These are phyloP conservation scores for Aureobasidium namibiae DNA, from an alignment of 2,329 filamentous ascomycete genomes.

Conservation along the genomic window DNA sequence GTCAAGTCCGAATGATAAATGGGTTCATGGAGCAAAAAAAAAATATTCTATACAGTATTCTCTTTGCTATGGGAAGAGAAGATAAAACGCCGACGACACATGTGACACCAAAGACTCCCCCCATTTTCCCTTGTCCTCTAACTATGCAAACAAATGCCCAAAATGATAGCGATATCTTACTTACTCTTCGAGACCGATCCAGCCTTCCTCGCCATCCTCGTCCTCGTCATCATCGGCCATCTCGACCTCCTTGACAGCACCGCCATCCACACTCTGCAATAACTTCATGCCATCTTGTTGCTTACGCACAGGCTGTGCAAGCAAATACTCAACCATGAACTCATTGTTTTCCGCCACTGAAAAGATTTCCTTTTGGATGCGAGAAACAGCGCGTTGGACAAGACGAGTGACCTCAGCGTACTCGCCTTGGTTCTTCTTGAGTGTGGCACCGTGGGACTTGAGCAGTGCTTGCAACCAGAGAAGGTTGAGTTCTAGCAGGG, in stretches of 20 bases:
- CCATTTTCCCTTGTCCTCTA: no score
- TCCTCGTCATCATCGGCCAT: conserved; percentile 10
- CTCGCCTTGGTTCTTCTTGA: conserved; percentile 71
- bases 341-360: conserved; percentile 79
- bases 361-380: conserved; percentile 75
- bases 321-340: conserved; percentile 79
- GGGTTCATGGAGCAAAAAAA: no score
- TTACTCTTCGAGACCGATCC: conserved; percentile 13
- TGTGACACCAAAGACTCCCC: no score
- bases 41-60: no score
- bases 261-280: background rate
- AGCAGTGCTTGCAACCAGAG: conserved; percentile 81
- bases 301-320: conserved; percentile 27
- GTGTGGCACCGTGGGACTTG: conserved; percentile 73
- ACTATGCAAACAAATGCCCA: no score
- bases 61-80: no score
- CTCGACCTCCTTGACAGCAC: conserved; percentile 1
- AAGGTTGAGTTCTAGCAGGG: conserved; percentile 90
- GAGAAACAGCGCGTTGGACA: conserved; percentile 69
- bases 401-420: conserved; percentile 78
- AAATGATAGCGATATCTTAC: no score
- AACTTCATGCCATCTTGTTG: background rate
- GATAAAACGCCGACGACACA: no score
- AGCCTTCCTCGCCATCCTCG: conserved; percentile 10
- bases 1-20: no score